phyloP scores from a whole-genome alignment of 2,329 filamentous ascomycete genomes.

The Sordariomycetes sp. region DNA sequence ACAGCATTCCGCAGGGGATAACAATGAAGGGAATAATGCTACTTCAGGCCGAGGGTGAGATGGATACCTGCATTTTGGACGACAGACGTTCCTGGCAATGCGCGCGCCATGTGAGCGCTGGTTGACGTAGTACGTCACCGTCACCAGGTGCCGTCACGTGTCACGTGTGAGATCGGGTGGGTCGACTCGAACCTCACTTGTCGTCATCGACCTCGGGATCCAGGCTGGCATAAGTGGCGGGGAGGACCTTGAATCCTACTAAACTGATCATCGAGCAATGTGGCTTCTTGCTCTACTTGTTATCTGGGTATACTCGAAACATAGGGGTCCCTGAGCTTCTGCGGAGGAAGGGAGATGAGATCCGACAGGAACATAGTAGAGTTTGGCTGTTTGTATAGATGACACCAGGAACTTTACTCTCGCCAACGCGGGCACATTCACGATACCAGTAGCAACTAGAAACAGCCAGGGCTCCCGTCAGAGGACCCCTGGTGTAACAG shows the following conservation, averaged over 20 bases:
- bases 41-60: neutral
- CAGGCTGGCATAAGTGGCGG: neutral
- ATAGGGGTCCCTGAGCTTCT: no score
- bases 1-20: neutral
- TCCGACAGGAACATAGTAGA: no score
- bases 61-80: neutral
- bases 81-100: neutral
- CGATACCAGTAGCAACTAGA: neutral
- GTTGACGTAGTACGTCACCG: neutral
- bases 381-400: no score
- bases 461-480: neutral
- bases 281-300: neutral
- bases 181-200: neutral
- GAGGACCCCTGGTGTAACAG: neutral
- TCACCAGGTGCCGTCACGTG: neutral
- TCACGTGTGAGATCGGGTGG: neutral
- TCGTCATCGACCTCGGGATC: neutral
- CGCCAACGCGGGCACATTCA: neutral
- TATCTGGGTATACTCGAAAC: no score
- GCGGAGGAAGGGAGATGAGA: no score
- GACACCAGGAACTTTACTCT: no score
- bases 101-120: neutral
- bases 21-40: neutral
- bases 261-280: neutral
- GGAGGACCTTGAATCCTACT: neutral